A percentile compares a stretch with the other conserved stretches of the same genome.
Conservation (phyloP, 768 basidiomycete genomes). For the Leccinum longicurvipes region DNA sequence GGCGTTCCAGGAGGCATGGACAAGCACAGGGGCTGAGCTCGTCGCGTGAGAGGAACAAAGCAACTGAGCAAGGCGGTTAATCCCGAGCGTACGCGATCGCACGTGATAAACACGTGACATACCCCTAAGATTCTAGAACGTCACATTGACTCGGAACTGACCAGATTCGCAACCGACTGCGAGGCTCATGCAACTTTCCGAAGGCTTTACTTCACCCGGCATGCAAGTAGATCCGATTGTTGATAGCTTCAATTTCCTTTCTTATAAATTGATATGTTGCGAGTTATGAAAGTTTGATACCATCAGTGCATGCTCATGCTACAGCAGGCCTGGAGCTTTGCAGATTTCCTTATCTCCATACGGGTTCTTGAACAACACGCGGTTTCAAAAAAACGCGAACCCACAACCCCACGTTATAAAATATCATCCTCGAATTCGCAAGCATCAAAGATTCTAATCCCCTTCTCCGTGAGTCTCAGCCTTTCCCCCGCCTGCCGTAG, state of each 20-base stretch:
- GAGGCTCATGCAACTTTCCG: no score
- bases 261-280: not conserved
- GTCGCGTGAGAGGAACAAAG: not conserved
- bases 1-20: conserved; percentile 76
- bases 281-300: not conserved
- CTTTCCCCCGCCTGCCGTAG: not conserved
- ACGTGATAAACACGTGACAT: not conserved
- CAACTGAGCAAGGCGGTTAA: not conserved
- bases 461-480: not conserved
- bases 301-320: no score
- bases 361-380: no score
- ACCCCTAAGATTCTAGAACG: no score
- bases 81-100: not conserved
- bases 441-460: not conserved
- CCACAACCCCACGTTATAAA: not conserved
- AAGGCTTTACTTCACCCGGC: no score
- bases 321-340: no score
- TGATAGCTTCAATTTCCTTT: no score
- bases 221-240: no score
- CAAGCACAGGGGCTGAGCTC: conserved; percentile 17
- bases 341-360: no score
- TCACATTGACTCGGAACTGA: no score
- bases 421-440: not conserved
- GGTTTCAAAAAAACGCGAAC: not conserved
- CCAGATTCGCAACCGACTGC: no score